Evolutionary conservation across 148 eudicot genomes (phyloP).

Genomic region (Spergularia bocconei): DNA sequence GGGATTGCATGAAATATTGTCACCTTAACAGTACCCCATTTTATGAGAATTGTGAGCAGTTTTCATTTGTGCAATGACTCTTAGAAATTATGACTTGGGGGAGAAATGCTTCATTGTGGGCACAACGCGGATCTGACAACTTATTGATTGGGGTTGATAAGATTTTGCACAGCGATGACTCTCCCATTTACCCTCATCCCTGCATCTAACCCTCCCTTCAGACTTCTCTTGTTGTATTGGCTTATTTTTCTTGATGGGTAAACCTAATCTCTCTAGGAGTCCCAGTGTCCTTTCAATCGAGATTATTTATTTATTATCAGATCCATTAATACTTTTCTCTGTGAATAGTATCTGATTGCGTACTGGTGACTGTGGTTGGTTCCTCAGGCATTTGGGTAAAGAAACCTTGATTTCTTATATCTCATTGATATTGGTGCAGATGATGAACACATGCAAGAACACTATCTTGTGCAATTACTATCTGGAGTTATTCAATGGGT

Average conservation of each 20-base stretch:
- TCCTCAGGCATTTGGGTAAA: neutral
- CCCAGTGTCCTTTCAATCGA: neutral
- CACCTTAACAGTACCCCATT: too few relatives aligned
- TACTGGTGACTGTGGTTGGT: neutral
- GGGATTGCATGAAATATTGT: neutral
- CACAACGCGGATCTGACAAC: too few relatives aligned
- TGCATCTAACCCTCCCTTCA: neutral
- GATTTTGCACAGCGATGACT: too few relatives aligned
- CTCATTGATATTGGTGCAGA: conserved; percentile 38
- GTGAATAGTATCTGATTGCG: neutral
- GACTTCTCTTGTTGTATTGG: neutral
- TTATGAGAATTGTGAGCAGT: too few relatives aligned
- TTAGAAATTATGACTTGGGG: neutral
- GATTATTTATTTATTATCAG: neutral
- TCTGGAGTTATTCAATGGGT: conserved; percentile 84
- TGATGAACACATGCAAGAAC: conserved; percentile 60
- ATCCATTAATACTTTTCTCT: neutral
- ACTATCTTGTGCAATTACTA: conserved; percentile 70
- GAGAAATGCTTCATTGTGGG: neutral
- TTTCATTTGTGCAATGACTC: neutral
- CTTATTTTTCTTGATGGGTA: neutral
- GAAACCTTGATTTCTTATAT: conserved; percentile 4
- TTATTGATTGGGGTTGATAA: too few relatives aligned
- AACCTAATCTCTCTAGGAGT: neutral
- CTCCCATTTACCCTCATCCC: neutral